Percentiles rank a stretch among this genome's conserved stretches.
Evolutionary conservation across 805 yeast genomes (phyloP).

Genomic region (Kuraishia molischiana): DNA sequence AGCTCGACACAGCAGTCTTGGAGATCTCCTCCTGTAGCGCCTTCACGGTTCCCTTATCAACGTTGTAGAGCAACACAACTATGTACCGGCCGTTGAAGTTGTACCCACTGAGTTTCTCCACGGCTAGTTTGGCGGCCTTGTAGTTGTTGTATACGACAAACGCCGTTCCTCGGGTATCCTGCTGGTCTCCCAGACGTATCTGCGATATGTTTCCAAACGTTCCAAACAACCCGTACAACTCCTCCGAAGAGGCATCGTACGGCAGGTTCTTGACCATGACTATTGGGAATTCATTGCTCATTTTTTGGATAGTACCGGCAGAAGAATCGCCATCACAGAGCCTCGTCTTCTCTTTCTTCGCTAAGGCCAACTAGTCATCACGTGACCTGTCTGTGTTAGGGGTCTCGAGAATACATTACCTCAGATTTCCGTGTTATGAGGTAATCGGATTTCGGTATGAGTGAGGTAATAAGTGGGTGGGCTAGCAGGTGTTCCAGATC

Average conservation of each 20-base stretch:
- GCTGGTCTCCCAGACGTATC: conserved; percentile 31
- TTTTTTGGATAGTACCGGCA: no score
- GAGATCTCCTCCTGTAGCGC: conserved; percentile 9
- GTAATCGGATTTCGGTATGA: no score
- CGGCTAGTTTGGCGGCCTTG: conserved; percentile 38
- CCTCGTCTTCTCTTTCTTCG: no score
- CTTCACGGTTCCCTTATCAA: conserved; percentile 25
- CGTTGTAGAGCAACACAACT: conserved; percentile 37
- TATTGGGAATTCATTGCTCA: conserved; percentile 25
- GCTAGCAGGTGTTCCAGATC: no score
- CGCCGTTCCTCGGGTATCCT: conserved; percentile 40
- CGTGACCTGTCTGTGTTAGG: no score
- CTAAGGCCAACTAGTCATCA: no score
- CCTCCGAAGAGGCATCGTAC: conserved; percentile 32
- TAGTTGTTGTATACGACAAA: conserved; percentile 41
- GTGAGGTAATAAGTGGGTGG: no score
- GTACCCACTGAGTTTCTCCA: conserved; percentile 48
- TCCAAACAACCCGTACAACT: conserved; percentile 42
- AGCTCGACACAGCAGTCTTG: no score
- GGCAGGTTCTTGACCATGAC: conserved; percentile 50
- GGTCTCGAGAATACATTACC: no score
- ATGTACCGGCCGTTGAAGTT: conserved; percentile 50
- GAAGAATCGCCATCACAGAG: no score
- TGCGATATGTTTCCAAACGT: conserved; percentile 49
- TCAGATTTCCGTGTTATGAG: no score